Conservation (phyloP, 176 grass and related monocot species). For the Bonia amplexicaulis region DNA sequence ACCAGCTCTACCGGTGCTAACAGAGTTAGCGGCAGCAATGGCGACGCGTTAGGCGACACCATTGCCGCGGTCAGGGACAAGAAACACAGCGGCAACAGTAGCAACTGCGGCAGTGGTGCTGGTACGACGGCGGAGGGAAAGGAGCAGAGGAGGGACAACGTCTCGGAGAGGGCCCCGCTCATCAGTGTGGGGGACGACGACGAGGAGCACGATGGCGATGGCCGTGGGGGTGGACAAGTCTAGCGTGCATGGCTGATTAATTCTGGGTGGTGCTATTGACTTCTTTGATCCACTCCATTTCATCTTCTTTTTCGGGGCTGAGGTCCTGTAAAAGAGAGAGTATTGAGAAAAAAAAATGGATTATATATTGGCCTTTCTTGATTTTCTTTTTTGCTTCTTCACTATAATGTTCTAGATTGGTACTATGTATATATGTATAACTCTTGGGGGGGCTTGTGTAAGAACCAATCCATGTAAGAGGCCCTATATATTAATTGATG, state of each 20-base stretch:
- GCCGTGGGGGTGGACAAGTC: constrained; percentile 37
- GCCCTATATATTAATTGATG: neutral
- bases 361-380: constrained; percentile 13
- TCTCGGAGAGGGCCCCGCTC: constrained; percentile 30
- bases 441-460: neutral
- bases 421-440: neutral
- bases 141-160: constrained; percentile 1
- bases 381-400: neutral
- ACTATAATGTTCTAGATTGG: neutral
- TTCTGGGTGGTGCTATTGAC: constrained; percentile 38
- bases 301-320: neutral
- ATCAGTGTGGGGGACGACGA: constrained; percentile 33
- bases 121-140: constrained; percentile 39
- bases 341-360: neutral
- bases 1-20: neutral
- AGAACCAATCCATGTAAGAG: neutral
- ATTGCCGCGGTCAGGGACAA: constrained; percentile 23
- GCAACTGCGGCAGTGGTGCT: neutral
- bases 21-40: neutral
- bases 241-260: constrained; percentile 9
- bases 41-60: neutral
- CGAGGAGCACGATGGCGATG: constrained; percentile 24
- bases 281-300: constrained; percentile 25
- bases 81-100: neutral
- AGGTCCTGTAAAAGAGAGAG: constrained; percentile 21